Evolutionary conservation across 192 early-diverging fungal species (phyloP).

Genomic region (Podochytrium sp.): DNA sequence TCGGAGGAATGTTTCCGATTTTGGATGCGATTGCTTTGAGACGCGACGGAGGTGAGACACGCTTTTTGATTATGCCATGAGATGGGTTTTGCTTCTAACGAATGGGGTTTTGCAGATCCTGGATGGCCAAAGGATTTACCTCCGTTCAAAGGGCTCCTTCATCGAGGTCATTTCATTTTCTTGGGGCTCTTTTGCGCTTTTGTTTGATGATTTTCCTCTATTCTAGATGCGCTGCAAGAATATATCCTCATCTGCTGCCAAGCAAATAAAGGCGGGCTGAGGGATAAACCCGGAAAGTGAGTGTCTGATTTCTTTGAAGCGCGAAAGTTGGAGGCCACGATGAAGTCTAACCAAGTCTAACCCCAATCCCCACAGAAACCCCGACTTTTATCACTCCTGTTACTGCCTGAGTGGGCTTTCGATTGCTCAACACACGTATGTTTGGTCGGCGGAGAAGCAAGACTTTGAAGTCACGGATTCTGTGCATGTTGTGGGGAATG

Average conservation of each 20-base stretch:
- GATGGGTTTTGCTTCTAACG: background rate
- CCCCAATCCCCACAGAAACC: too few species aligned
- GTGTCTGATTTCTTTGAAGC: too few species aligned
- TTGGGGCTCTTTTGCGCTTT: background rate
- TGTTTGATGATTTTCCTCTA: background rate
- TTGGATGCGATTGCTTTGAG: conserved; percentile 46
- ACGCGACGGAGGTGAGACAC: conserved; percentile 19
- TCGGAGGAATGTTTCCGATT: conserved; percentile 79
- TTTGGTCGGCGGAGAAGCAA: conserved; percentile 40
- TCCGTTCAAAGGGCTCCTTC: conserved; percentile 18
- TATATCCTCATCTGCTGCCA: conserved; percentile 92
- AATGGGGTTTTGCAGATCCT: background rate
- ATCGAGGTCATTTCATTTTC: conserved; percentile 28
- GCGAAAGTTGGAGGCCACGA: too few species aligned
- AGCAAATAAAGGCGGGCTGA: conserved; percentile 71
- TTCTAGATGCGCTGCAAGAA: conserved; percentile 75
- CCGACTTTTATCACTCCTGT: conserved; percentile 95
- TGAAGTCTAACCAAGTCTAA: too few species aligned
- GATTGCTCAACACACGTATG: conserved; percentile 75
- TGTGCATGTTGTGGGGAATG: conserved; percentile 1
- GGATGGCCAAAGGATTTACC: background rate
- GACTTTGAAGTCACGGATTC: conserved; percentile 48
- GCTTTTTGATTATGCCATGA: background rate
- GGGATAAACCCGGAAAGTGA: conserved; percentile 91
- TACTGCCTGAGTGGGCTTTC: conserved; percentile 90